These are phyloP conservation scores for Plantago elongata DNA, from an alignment of 257 asterid genomes.

Conservation along the genomic window DNA sequence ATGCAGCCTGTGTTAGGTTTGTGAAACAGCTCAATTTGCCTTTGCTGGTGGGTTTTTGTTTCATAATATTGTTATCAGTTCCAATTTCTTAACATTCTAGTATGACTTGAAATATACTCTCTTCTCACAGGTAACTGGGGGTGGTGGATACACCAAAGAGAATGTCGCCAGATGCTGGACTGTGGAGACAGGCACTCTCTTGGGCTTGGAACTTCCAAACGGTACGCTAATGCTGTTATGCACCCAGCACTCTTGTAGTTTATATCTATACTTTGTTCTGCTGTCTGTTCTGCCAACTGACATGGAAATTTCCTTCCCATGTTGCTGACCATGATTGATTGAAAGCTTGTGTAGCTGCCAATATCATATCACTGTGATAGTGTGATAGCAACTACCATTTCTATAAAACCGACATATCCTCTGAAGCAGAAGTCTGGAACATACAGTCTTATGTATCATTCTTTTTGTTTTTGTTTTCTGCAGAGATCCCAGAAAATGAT, in stretches of 20 bases:
- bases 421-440: background rate
- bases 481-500: constrained; percentile 96
- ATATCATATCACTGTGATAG: background rate
- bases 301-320: background rate
- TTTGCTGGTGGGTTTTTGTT: constrained; percentile 62
- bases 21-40: constrained; percentile 94
- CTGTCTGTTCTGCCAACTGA: no score
- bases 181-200: constrained; percentile 87
- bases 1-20: constrained; percentile 95
- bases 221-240: constrained; percentile 49
- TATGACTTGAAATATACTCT: constrained; percentile 15
- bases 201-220: constrained; percentile 77
- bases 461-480: constrained; percentile 16
- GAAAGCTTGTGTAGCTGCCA: no score
- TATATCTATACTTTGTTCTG: constrained; percentile 1
- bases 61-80: constrained; percentile 2
- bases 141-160: constrained; percentile 99
- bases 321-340: background rate
- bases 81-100: constrained; percentile 1
- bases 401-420: background rate
- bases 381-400: background rate
- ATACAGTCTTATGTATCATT: background rate
- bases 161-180: constrained; percentile 99
- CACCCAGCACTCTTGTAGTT: constrained; percentile 5
- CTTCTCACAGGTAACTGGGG: constrained; percentile 86